Evolutionary conservation across 2,329 filamentous ascomycete species (phyloP).

Genomic region (Neofusicoccum kwambonambiense): DNA sequence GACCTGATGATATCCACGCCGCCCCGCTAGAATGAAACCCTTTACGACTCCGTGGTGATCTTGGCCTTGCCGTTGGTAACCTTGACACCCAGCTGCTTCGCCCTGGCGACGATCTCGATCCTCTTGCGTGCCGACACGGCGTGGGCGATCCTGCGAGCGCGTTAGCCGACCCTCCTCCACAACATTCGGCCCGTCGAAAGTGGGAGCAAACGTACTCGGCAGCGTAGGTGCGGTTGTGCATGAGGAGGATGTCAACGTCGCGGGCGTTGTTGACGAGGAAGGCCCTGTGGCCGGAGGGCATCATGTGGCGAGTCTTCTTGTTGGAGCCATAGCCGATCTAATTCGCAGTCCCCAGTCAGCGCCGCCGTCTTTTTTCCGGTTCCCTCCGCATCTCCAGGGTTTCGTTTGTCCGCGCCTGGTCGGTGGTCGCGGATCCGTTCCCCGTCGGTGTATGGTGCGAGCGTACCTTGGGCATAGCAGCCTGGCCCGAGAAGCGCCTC

Average conservation of each 20-base stretch:
- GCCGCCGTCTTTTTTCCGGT: slow-evolving; percentile 18
- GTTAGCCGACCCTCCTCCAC: slow-evolving; percentile 19
- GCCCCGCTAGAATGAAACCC: slow-evolving; percentile 21
- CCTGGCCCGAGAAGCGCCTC: slow-evolving; percentile 94
- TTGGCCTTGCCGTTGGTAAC: slow-evolving; percentile 99
- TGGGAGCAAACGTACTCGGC: slow-evolving; percentile 74
- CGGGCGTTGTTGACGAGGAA: slow-evolving; percentile 98
- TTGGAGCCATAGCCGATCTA: slow-evolving; percentile 99
- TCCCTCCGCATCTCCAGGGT: neutral
- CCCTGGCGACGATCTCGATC: slow-evolving; percentile 94
- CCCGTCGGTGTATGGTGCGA: slow-evolving; percentile 5
- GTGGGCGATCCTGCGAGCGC: slow-evolving; percentile 77
- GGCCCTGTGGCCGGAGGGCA: slow-evolving; percentile 98
- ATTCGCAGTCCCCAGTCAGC: slow-evolving; percentile 30
- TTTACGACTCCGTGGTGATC: slow-evolving; percentile 86
- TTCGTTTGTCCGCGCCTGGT: neutral
- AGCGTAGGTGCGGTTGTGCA: slow-evolving; percentile 99
- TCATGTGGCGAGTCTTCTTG: slow-evolving; percentile 99
- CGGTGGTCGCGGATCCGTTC: neutral
- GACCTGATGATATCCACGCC: slow-evolving; percentile 19
- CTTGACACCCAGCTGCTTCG: slow-evolving; percentile 98
- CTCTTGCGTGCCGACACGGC: slow-evolving; percentile 98
- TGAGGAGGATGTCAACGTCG: slow-evolving; percentile 95
- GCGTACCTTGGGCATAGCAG: slow-evolving; percentile 96
- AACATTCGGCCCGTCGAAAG: neutral